Conservation (phyloP, 2,329 filamentous ascomycete genomes). For the Fusarium chaquense region DNA sequence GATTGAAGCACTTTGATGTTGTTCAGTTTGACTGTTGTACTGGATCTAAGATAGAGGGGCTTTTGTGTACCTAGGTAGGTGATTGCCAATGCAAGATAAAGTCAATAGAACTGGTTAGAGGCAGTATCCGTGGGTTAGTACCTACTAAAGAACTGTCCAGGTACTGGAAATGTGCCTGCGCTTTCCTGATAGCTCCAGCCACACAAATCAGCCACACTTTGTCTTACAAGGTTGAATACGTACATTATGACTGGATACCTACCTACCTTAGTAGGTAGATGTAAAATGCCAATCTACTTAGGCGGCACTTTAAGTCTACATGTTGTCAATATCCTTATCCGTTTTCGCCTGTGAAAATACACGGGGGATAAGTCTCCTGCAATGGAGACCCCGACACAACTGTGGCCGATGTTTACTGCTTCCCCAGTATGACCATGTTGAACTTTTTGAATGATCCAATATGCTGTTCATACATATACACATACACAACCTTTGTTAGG, state of each 20-base stretch:
- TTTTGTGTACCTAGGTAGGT: not conserved
- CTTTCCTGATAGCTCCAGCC: conserved; percentile 25
- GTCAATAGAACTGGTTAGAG: conserved; percentile 4
- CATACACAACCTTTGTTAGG: conserved; percentile 38
- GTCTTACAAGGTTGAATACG: not conserved
- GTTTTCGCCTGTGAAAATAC: not conserved
- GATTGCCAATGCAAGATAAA: not conserved
- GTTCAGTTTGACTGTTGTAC: not conserved
- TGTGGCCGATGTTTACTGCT: not conserved
- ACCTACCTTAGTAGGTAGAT: too few relatives aligned
- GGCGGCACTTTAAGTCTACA: not conserved
- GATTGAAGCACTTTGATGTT: not conserved
- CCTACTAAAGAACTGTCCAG: too few relatives aligned
- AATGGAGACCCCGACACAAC: not conserved
- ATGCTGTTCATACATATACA: conserved; percentile 46
- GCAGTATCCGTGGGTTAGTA: too few relatives aligned
- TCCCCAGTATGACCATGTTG: not conserved
- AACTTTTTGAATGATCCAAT: conserved; percentile 17
- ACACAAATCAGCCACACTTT: conserved; percentile 31
- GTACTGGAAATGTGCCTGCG: conserved; percentile 5
- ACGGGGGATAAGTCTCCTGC: not conserved
- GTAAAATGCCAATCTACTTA: not conserved
- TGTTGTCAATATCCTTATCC: not conserved
- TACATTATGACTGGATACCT: too few relatives aligned
- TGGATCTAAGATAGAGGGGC: not conserved